Conservation (phyloP, 495 filamentous ascomycete genomes). For the Astrothelium macrocarpum region DNA sequence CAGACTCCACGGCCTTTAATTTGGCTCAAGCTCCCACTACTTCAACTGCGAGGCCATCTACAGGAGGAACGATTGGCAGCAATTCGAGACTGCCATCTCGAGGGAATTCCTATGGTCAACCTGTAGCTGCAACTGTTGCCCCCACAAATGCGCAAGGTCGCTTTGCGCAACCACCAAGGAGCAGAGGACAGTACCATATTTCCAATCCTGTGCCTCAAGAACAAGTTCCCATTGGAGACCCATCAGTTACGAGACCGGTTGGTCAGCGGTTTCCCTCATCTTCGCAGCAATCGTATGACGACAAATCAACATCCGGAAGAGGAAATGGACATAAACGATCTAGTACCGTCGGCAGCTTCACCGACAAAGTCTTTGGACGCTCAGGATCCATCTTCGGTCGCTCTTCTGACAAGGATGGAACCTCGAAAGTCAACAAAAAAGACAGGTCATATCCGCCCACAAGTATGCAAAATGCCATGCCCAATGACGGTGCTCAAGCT, state of each 20-base stretch:
- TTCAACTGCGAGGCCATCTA: slow-evolving; percentile 57
- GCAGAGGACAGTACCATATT: slow-evolving; percentile 57
- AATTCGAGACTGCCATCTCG: slow-evolving; percentile 58
- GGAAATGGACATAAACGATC: slow-evolving; percentile 78
- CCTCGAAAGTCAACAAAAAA: slow-evolving; percentile 33
- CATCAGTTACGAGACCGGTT: slow-evolving; percentile 51
- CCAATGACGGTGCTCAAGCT: slow-evolving; percentile 67
- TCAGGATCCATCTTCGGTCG: slow-evolving; percentile 69
- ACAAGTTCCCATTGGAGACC: slow-evolving; percentile 33
- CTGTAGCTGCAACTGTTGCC: slow-evolving; percentile 76
- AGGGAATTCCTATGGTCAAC: slow-evolving; percentile 77
- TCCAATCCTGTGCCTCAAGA: slow-evolving; percentile 56
- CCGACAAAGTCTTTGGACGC: slow-evolving; percentile 69
- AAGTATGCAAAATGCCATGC: slow-evolving; percentile 39
- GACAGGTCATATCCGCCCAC: slow-evolving; percentile 23
- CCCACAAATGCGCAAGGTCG: slow-evolving; percentile 85
- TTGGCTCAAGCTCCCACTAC: slow-evolving; percentile 32
- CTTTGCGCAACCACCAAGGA: slow-evolving; percentile 73
- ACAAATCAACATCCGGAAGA: slow-evolving; percentile 36
- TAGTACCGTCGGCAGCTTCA: slow-evolving; percentile 74
- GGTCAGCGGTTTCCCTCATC: slow-evolving; percentile 39
- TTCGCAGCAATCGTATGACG: slow-evolving; percentile 38
- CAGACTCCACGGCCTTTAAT: slow-evolving; percentile 42
- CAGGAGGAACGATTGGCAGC: slow-evolving; percentile 65
- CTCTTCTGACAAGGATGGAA: slow-evolving; percentile 10